Percentiles rank a stretch among this genome's conserved stretches.
Conservation (phyloP, 345 rosid genomes). For the Eucalyptus globulus region DNA sequence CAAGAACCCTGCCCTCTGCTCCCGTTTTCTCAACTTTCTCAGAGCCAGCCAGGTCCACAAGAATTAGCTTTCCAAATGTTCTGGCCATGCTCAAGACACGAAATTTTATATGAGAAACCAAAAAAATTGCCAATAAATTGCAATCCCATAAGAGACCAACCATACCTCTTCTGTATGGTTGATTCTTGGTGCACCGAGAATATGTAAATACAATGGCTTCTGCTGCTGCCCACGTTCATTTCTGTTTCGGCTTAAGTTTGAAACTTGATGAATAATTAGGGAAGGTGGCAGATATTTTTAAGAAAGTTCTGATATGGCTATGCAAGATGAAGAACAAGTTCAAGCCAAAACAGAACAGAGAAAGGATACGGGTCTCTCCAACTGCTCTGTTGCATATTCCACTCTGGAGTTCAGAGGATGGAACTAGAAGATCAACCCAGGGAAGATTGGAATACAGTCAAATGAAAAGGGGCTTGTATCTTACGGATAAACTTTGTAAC, state of each 20-base stretch:
- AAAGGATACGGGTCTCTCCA: constrained; percentile 91
- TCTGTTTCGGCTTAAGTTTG: constrained; percentile 30
- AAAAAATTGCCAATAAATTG: no score
- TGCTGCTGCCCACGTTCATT: constrained; percentile 88
- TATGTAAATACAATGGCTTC: constrained; percentile 39
- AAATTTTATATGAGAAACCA: no score
- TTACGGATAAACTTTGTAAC: constrained; percentile 57
- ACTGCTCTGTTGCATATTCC: constrained; percentile 81
- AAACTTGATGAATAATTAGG: background rate
- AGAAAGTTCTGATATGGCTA: background rate
- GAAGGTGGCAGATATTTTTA: background rate
- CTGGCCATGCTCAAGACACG: no score
- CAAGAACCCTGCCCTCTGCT: constrained; percentile 89
- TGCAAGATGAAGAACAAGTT: background rate
- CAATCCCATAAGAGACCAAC: no score
- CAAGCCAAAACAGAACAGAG: background rate
- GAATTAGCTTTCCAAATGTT: no score
- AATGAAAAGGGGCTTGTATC: background rate
- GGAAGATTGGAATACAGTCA: background rate
- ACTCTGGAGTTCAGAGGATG: constrained; percentile 28
- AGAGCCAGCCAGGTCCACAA: no score
- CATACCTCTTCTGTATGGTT: no score
- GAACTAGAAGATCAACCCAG: background rate
- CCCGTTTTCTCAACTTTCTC: constrained; percentile 58
- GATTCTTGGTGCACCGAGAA: no score